Conservation (phyloP, 2,329 filamentous ascomycete genomes). For the Aspergillus spinulosporus region DNA sequence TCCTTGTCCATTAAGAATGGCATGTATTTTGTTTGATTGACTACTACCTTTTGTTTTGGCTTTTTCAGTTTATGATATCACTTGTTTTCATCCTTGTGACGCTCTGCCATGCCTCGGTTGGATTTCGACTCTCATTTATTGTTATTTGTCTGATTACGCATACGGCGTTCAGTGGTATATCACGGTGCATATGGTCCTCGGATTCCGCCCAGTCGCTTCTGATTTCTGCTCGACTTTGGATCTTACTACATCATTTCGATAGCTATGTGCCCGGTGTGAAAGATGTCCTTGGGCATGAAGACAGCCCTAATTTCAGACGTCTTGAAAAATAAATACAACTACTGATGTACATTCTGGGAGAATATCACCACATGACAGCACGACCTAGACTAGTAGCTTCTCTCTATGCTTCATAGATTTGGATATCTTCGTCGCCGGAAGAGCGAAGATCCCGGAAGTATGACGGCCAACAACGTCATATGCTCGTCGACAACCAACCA, state of each 20-base stretch:
- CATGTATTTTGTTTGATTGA: conserved; percentile 18
- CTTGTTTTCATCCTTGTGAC: neutral
- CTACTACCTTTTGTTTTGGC: conserved; percentile 12
- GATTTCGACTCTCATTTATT: neutral
- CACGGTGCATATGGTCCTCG: conserved; percentile 7
- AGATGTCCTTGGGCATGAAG: neutral
- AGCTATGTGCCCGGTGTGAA: neutral
- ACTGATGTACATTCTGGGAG: neutral
- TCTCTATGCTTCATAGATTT: neutral
- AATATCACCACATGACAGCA: neutral
- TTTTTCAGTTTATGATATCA: conserved; percentile 12
- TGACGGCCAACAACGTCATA: conserved; percentile 3
- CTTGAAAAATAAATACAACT: neutral
- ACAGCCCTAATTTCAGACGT: neutral
- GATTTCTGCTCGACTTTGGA: neutral
- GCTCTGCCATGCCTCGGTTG: neutral
- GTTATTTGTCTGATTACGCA: neutral
- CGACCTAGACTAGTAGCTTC: neutral
- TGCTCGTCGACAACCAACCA: neutral
- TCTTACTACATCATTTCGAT: neutral
- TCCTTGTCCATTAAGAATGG: conserved; percentile 12
- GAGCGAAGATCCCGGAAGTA: neutral
- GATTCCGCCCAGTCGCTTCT: conserved; percentile 3
- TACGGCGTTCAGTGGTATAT: conserved; percentile 1
- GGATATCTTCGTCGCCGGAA: neutral